Evolutionary conservation across 176 grass and related monocot species (phyloP), one percentile per base, ranked within the genome.

Genomic region (Paspalum vaginatum): DNA sequence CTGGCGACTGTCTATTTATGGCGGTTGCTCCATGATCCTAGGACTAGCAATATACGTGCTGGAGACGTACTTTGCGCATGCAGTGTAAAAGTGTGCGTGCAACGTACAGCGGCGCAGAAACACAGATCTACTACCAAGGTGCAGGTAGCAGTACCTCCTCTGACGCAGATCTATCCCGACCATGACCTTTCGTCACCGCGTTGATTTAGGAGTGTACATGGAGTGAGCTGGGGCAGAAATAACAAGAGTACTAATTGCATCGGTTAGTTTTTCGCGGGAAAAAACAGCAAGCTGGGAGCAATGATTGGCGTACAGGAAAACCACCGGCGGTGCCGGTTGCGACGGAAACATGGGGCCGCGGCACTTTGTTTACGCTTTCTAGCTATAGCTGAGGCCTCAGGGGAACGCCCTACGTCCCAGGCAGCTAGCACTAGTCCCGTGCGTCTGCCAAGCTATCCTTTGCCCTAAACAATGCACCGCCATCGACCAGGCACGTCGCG

Each of bases 391-490:
- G 32, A 32, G 32, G 32, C n/a, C n/a, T n/a, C n/a, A n/a, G 32
- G 32, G 32, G 32, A 32, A 32, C n/a, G n/a, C n/a, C n/a, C n/a
- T n/a, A 32, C 32, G 32, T 32, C 32, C 32, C 32, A 32, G 32
- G 32, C 32, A 32, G 32, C 32, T 32, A 32, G 32, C 3, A 32
- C 32, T 3, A 32, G 32, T 32, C 32, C 32, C 32, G 32, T 32
- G 32, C 32, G 32, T 32, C 32, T 32, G 32, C 32, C 32, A 32
- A 32, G 32, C 32, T 32, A 32, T 32, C 49, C 8, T n/a, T n/a
- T 48, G 25, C 79, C 57, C 32, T 66, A 55, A 83, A 83, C 58
- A 85, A 60, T 15, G 39, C 67, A 73, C 83, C 75, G 76, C 27
- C 60, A 32, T 15, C 53, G 32, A 32, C 32, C 32, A 32, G 32